Evolutionary conservation across 352 stramenopile genomes (phyloP).

Genomic region (Pythium apleroticum): DNA sequence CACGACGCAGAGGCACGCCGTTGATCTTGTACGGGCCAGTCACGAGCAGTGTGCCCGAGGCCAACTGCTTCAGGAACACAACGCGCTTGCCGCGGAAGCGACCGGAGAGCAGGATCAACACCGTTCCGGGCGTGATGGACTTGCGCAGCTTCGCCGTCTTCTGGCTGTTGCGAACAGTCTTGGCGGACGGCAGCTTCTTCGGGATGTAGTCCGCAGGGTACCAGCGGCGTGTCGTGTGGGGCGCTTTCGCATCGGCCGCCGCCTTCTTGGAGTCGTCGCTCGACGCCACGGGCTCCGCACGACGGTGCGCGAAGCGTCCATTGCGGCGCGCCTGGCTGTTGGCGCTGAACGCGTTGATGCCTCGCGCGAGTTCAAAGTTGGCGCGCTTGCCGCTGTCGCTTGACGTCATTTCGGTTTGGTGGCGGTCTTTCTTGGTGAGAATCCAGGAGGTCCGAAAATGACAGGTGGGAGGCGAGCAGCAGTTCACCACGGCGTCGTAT

Average conservation of each 20-base stretch:
- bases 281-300: constrained; percentile 9
- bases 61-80: constrained; percentile 96
- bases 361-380: constrained; percentile 63
- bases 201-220: constrained; percentile 70
- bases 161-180: constrained; percentile 67
- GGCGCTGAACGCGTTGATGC: constrained; percentile 70
- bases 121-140: constrained; percentile 95
- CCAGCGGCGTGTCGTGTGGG: constrained; percentile 39
- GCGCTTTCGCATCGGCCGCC: constrained; percentile 3
- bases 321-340: constrained; percentile 64
- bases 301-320: constrained; percentile 43
- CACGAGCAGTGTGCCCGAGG: constrained; percentile 94
- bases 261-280: constrained; percentile 16
- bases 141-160: constrained; percentile 94
- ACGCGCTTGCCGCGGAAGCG: constrained; percentile 98
- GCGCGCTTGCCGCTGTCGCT: constrained; percentile 36
- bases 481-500: neutral
- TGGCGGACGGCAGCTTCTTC: constrained; percentile 60
- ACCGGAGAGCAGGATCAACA: constrained; percentile 97
- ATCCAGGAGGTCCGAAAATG: constrained; percentile 2
- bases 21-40: constrained; percentile 97
- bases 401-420: constrained; percentile 1
- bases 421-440: constrained; percentile 4
- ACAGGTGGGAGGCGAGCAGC: neutral
- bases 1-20: constrained; percentile 94